Evolutionary conservation across 2,329 filamentous ascomycete genomes (phyloP), one percentile per base, ranked within the genome.

Genomic region (Hymenoscyphus occultus): DNA sequence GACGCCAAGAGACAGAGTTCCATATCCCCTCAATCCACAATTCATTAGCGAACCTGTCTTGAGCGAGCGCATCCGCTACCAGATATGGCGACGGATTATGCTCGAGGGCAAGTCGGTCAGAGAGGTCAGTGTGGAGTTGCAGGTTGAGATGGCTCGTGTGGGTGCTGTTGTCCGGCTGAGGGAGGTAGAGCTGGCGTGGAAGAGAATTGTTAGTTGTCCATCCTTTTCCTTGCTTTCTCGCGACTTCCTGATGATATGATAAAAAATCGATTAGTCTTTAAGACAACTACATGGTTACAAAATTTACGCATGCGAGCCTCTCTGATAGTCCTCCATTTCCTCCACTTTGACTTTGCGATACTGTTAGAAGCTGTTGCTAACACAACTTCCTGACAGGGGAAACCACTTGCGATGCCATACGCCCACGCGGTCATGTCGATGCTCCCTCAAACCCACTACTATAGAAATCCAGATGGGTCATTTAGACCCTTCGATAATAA

Each of bases 221-320:
- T 16, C 67, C 82, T 60, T 65, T 64, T 57, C 57, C 61, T 59
- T 65, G 39, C 32, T 22, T 35, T 10, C 54, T 28, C 67, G 63
- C 32, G 48, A 63, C 64, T 72, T 71, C 72, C 76, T 90, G 88
- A 90, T 90, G 88, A 91, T 84, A 82, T 80, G 86, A 84, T 77
- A 81, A 85, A 86, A 88, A 87, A 82, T 86, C 94, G 94, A 97
- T 98, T 97, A 97, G 94, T 98, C 94, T 97, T 96, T 84, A 97
- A 97, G 93, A 98, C 93, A 88, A 78, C 81, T 77, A 87, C 83
- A 88, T 95, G 92, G 91, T 97, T 94, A 94, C 83, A 90, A 84
- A 85, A 81, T 81, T 81, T 86, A 85, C 84, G 84, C 86, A 88
- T 89, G 83, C 85, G 83, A 86, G 83, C 86, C 86, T 89, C 86